These are phyloP conservation scores for Aspergillus tanneri DNA, from an alignment of 2,329 filamentous ascomycete genomes.

Conservation along the genomic window DNA sequence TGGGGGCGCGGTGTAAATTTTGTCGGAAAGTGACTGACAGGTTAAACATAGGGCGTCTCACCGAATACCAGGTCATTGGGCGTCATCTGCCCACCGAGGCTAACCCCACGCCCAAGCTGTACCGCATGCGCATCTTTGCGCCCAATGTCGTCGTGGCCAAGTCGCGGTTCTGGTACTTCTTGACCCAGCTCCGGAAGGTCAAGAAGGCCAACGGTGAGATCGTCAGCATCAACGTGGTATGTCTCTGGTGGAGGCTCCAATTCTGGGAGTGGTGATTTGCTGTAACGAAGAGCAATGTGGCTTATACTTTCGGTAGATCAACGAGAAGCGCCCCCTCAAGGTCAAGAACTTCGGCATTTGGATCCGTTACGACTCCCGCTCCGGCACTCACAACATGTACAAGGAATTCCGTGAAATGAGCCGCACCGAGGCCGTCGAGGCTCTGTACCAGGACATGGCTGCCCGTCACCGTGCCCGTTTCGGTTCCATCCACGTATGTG, in stretches of 20 bases:
- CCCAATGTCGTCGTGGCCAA: conserved; percentile 98
- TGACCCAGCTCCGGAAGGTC: conserved; percentile 98
- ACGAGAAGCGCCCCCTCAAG: conserved; percentile 98
- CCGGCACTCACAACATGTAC: conserved; percentile 99
- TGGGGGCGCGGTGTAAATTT: conserved; percentile 1
- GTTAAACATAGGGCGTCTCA: conserved; percentile 80
- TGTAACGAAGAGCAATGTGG: conserved; percentile 5
- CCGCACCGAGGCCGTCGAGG: conserved; percentile 89
- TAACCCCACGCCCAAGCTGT: conserved; percentile 96
- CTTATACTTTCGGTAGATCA: conserved; percentile 61
- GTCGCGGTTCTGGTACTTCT: conserved; percentile 99
- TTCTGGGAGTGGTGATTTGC: not conserved
- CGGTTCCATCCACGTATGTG: conserved; percentile 94
- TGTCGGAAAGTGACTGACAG: conserved; percentile 31
- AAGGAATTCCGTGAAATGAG: conserved; percentile 99
- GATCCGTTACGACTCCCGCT: conserved; percentile 99
- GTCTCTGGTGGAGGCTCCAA: conserved; percentile 36
- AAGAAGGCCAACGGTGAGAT: conserved; percentile 99
- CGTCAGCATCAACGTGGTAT: conserved; percentile 91
- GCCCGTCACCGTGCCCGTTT: conserved; percentile 97
- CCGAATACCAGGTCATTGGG: conserved; percentile 99
- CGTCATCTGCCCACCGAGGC: conserved; percentile 97
- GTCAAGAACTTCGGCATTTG: conserved; percentile 99
- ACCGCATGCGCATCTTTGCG: conserved; percentile 99
- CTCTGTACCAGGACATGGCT: conserved; percentile 99